These are phyloP conservation scores for Cyberlindnera subsufficiens DNA, from an alignment of 805 yeast genomes.

Conservation along the genomic window DNA sequence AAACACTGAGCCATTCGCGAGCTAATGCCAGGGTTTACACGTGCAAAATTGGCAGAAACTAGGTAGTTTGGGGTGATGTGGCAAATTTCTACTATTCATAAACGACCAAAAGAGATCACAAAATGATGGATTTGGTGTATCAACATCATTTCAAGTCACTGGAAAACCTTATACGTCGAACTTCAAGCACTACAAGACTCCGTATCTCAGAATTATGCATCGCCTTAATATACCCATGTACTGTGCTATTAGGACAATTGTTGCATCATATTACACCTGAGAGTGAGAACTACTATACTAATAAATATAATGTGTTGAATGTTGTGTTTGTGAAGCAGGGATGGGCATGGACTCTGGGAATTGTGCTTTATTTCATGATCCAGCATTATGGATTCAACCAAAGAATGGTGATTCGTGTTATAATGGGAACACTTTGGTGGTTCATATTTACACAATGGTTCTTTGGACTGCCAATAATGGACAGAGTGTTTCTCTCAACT, in stretches of 20 bases:
- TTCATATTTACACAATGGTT: conserved; percentile 80
- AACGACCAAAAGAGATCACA: too few relatives aligned
- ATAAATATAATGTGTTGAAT: conserved; percentile 69
- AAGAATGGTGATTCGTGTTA: conserved; percentile 9
- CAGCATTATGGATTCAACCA: conserved; percentile 11
- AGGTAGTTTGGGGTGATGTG: too few relatives aligned
- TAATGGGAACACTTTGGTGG: conserved; percentile 67
- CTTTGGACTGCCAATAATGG: conserved; percentile 86
- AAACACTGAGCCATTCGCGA: too few relatives aligned
- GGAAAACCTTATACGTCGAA: too few relatives aligned
- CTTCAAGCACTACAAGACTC: conserved; percentile 5
- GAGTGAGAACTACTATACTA: conserved; percentile 28
- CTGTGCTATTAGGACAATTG: conserved; percentile 47
- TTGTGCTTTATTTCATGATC: conserved; percentile 25
- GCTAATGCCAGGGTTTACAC: too few relatives aligned
- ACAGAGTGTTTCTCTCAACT: conserved; percentile 65
- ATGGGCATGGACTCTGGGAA: conserved; percentile 82
- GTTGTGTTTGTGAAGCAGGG: conserved; percentile 78
- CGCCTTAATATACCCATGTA: conserved; percentile 29
- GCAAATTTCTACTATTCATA: too few relatives aligned
- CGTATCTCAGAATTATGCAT: conserved; percentile 9
- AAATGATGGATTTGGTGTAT: too few relatives aligned
- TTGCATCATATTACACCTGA: conserved; percentile 27
- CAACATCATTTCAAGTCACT: too few relatives aligned
- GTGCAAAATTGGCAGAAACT: too few relatives aligned